A percentile compares a stretch with the other conserved stretches of the same genome.
These are phyloP conservation scores for Zizania palustris DNA, from an alignment of 202 grass and related monocot species.

Conservation along the genomic window DNA sequence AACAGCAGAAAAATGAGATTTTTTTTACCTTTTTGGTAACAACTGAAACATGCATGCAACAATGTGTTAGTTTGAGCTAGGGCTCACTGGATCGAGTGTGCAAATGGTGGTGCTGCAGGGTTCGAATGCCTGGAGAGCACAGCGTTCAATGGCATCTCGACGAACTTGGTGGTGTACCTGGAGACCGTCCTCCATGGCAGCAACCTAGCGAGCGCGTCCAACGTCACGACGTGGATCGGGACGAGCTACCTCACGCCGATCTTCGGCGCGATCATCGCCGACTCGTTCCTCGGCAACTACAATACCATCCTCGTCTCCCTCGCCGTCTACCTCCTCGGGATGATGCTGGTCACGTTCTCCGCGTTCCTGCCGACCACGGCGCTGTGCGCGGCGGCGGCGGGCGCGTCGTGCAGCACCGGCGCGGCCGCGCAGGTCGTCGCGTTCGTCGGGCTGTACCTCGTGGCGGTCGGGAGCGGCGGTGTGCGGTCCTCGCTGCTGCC, in stretches of 20 bases:
- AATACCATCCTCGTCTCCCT: conserved; percentile 70
- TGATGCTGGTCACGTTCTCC: conserved; percentile 58
- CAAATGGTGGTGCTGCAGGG: conserved; percentile 53
- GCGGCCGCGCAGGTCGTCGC: conserved; percentile 14
- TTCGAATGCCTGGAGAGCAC: conserved; percentile 83
- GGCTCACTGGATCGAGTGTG: not conserved
- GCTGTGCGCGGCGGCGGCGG: conserved; percentile 19
- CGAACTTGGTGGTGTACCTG: conserved; percentile 78
- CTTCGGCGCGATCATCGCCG: conserved; percentile 73
- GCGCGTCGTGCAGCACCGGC: conserved; percentile 10
- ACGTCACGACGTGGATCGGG: conserved; percentile 63
- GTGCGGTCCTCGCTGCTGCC: conserved; percentile 62
- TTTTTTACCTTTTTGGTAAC: no score
- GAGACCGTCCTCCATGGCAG: conserved; percentile 61
- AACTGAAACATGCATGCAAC: not conserved
- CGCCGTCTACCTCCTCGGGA: conserved; percentile 73
- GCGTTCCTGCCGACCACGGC: conserved; percentile 46
- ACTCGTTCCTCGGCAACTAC: conserved; percentile 76
- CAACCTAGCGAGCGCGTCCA: conserved; percentile 74
- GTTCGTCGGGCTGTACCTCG: conserved; percentile 76
- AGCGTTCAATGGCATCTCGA: conserved; percentile 76
- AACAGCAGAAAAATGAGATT: not conserved
- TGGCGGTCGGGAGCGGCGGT: conserved; percentile 68
- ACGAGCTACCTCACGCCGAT: conserved; percentile 72
- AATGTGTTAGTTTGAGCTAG: not conserved